Evolutionary conservation across 306 rosid species (phyloP).

Genomic region (Citrullus amarus): DNA sequence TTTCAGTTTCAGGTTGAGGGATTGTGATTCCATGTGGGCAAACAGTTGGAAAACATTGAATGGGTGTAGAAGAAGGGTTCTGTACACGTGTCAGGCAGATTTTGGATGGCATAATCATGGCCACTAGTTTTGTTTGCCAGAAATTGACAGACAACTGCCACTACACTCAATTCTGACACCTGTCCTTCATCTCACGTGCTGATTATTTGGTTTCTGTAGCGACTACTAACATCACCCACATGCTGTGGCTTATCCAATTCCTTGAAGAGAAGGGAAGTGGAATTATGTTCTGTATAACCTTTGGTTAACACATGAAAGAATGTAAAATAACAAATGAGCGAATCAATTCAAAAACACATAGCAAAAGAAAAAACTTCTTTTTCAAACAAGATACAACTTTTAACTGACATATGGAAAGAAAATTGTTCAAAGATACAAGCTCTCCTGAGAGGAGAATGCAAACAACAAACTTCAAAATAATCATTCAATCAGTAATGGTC

Average conservation of each 20-base stretch:
- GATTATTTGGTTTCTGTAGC: neutral
- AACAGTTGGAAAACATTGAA: neutral
- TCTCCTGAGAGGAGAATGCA: neutral
- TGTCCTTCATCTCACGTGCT: constrained; percentile 1
- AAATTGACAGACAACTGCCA: neutral
- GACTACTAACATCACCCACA: neutral
- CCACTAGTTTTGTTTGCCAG: constrained; percentile 7
- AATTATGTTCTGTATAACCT: neutral
- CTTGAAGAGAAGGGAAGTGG: constrained; percentile 4
- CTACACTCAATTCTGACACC: neutral
- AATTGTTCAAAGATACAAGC: neutral
- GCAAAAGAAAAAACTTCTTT: too few species aligned
- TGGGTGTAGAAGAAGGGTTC: neutral
- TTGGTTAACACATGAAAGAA: neutral
- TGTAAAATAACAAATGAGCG: neutral
- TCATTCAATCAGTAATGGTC: neutral
- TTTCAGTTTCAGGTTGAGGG: neutral
- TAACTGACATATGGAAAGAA: neutral
- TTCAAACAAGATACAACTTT: too few species aligned
- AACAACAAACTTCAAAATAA: neutral
- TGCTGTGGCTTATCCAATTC: neutral
- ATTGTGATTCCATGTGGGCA: neutral
- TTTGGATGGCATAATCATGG: neutral
- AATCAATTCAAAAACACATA: neutral
- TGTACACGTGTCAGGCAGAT: neutral